Base-by-base conservation (phyloP, 768 basidiomycete genomes). In the Psilocybe cubensis region DNA sequence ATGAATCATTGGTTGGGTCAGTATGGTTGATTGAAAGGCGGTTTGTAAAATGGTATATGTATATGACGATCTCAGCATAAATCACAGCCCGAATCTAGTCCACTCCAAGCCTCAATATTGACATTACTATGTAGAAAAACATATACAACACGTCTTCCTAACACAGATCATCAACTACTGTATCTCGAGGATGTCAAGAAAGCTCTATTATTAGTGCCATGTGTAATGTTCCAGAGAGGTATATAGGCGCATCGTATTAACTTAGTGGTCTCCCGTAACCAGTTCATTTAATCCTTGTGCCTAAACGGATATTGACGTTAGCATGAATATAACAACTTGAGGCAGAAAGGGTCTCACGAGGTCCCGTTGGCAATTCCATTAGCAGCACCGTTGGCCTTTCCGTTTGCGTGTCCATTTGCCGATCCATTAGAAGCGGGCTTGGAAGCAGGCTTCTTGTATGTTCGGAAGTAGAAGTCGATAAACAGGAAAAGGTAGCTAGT, bases 401-500 rank as follows among this genome's bases (percentile, higher is more conserved):
- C 76, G 52, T 79, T 77, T 2, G 68, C 65, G 35, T 75, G 66
- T 27, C 70, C 69, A 56, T 72, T 74, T 41, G 78, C 78, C 38
- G 75, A 68, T 52, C 83, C 83, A 47, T 82, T 80, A 8, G 74
- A 68, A 52, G 69, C 62, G 29, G 74, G 75, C 69, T 82, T 82
- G 8, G 65, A 61, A 46, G 56, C 70, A 29, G 88, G 83, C 70
- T 86, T 87, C 77, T 86, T 86, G 78, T 92, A 92, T 25, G 91
- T 92, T 71, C 88, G 84, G 67, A 93, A 81, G 76, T 94, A 94
- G 76, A 94, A 94, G 73, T 94, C 92, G 81, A 98, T 93, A 82
- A 99, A 98, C 57, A 99, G 85, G 66, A 87, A 84, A 52, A 99
- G 86, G 76, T 98, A 98, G 67, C 84, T 89, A 24, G 93, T 91